Evolutionary conservation across 2,329 filamentous ascomycete genomes (phyloP), one percentile per base, ranked within the genome.

Genomic region (Sclerotinia spermophila): DNA sequence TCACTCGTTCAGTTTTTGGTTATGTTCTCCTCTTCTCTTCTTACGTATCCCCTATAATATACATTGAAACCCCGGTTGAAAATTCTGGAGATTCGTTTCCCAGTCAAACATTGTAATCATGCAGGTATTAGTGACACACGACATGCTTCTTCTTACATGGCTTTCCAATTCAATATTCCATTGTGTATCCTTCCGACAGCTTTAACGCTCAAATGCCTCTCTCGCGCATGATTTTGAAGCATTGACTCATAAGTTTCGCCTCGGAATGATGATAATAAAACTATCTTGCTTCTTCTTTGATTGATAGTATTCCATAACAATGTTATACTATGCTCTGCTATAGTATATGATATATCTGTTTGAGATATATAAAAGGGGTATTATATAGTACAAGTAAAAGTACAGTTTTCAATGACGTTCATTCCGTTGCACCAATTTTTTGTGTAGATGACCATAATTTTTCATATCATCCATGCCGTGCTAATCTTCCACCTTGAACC

Each of bases 321-420:
- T 66, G 24, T n/a, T 53, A 40, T 66, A 8, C 24, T 21, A 65
- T 38, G 61, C 24, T 65, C 45, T 51, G 45, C 33, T 40, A 40
- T 42, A 17, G n/a, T 53, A 53, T 42, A 42, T 66, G n/a, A 21
- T 53, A 53, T 42, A 40, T 66, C 62, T 53, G 38, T 17, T 45
- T 33, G 45, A 40, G 62, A 53, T 66, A 66, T 66, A 66, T 30
- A 27, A 53, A 66, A 13, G 17, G n/a, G 62, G 45, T 53, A 66
- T 66, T 66, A 66, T 66, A 53, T 48, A 53, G 35, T 66, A 66
- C 62, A 66, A 33, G 19, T 62, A 62, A 27, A 62, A 53, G 44
- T 38, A 53, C 45, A 65, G 24, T 40, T 70, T 68, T 67, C 71
- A 74, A 67, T 68, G 30, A 68, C 65, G 51, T 72, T 69, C 19